Base-by-base conservation (phyloP, 257 asterid species). In the Lycium barbarum region DNA sequence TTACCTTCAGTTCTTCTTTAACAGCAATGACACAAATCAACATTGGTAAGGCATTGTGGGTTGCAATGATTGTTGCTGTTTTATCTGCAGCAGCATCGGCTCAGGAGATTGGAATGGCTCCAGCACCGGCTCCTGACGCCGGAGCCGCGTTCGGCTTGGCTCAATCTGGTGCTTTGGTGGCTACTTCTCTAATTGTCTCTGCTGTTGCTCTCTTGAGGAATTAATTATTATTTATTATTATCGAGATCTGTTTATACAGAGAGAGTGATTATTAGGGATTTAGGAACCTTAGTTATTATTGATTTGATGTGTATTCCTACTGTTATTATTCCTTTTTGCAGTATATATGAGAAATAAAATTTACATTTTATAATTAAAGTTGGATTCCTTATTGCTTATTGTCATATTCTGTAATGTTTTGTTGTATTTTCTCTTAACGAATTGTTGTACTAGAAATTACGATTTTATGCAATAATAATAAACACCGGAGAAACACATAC, bases 111-210 rank as follows among this genome's bases (percentile, higher is more conserved):
- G 54, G 12, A 9, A 14, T 68, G 20, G 68, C 68, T 62, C 68
- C 68, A 3, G 85, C 88, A 1, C 88, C 90, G 36, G 18, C 88
- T 12, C 90, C 90, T 47, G 85, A 70, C 3, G 84, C 85, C 68
- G 90, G 90, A 68, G 88, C 83, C 0, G 90, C 85, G 4, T 85
- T 83, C 61, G 83, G 85, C 7, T 15, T 83, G 68, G 74, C 88
- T 15, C 51, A 70, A 40, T 88, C 88, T 67, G 83, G 80, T 9
- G 88, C 78, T 4, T 18, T 83, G 76, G 55, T 80, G 35, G 88
- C 73, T 8, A 38, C 62, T 3, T 85, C 90, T 20, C 65, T 87
- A 1, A 20, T 85, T 9, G 58, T 80, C 22, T 85, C 88, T 2
- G 67, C 38, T 62, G 26, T 71, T 14, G 86, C 86, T 62, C 78